Conservation (phyloP, 1,139 yeast genomes). For the Kurtzmaniella quercitrusa region DNA sequence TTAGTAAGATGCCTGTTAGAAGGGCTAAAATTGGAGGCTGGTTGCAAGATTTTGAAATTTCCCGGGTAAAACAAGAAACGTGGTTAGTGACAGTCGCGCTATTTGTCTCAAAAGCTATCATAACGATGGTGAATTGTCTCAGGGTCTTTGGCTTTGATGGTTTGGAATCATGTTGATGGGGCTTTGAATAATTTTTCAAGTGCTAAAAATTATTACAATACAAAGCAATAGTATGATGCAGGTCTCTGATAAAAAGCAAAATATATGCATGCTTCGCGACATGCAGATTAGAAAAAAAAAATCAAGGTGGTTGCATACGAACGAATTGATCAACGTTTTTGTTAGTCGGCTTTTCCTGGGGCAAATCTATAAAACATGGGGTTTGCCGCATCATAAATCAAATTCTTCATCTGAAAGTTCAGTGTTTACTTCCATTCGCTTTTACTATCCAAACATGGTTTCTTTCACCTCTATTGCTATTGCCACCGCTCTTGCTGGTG, state of each 20-base stretch:
- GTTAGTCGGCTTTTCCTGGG: background rate
- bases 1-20: too few species aligned
- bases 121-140: too few species aligned
- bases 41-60: too few species aligned
- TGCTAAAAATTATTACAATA: background rate
- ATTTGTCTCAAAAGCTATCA: too few species aligned
- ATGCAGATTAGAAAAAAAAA: background rate
- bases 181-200: background rate
- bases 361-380: background rate
- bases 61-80: too few species aligned
- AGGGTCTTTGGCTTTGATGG: background rate
- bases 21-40: too few species aligned
- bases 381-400: background rate
- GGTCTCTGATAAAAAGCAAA: background rate
- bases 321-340: background rate
- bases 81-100: too few species aligned
- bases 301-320: background rate
- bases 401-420: background rate
- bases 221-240: background rate
- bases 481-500: constrained; percentile 19
- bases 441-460: constrained; percentile 5
- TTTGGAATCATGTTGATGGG: background rate
- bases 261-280: background rate
- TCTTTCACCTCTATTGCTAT: constrained; percentile 8
- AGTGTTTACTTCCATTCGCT: background rate